phyloP scores from a whole-genome alignment of 805 yeast genomes.

The Myxozyma neotropica region DNA sequence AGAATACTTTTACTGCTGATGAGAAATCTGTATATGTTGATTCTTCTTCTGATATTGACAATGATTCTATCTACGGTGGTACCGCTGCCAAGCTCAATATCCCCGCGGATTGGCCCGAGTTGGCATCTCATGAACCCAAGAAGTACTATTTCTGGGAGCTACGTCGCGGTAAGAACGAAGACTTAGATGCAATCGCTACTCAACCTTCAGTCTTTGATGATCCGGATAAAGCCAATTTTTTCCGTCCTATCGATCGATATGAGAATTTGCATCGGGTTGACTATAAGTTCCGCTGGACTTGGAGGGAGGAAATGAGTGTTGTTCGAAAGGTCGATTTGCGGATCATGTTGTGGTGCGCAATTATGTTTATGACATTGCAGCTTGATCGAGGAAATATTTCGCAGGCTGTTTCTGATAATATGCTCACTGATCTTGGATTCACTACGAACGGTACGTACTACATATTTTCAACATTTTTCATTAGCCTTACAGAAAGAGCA shows the following conservation, averaged over 20 bases:
- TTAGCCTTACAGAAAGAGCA: too few species aligned
- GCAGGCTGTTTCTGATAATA: constrained; percentile 58
- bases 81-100: constrained; percentile 16
- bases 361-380: constrained; percentile 60
- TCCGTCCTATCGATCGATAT: constrained; percentile 25
- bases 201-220: constrained; percentile 35
- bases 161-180: constrained; percentile 6
- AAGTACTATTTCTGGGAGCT: constrained; percentile 28
- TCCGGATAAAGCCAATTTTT: constrained; percentile 25
- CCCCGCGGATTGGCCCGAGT: constrained; percentile 30
- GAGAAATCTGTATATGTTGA: too few species aligned
- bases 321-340: constrained; percentile 56
- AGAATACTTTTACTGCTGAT: too few species aligned
- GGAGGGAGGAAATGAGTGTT: constrained; percentile 53
- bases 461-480: too few species aligned
- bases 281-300: constrained; percentile 59
- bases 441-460: constrained; percentile 52
- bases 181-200: constrained; percentile 24
- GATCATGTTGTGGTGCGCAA: constrained; percentile 56
- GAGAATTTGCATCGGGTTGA: constrained; percentile 51
- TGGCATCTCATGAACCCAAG: constrained; percentile 19
- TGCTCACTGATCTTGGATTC: constrained; percentile 53
- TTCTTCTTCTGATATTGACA: constrained; percentile 3
- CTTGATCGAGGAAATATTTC: constrained; percentile 58
- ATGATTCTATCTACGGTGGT: constrained; percentile 10